These are phyloP conservation scores for Boletellus sp. DNA, from an alignment of 768 basidiomycete genomes.

Conservation along the genomic window DNA sequence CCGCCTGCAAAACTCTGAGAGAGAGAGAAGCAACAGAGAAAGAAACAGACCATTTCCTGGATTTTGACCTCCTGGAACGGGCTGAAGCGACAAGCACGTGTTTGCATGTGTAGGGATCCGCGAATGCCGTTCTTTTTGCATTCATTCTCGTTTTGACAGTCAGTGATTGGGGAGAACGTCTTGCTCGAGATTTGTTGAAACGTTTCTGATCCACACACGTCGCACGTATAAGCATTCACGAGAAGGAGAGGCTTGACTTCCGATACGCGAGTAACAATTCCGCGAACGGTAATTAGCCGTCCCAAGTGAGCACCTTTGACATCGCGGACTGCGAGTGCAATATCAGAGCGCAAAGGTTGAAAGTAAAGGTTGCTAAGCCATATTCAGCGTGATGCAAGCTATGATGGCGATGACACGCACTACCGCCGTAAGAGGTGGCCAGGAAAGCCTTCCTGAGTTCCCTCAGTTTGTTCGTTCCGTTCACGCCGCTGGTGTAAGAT, in stretches of 20 bases:
- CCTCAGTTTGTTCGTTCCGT: slow-evolving; percentile 78
- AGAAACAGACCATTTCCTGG: slow-evolving; percentile 83
- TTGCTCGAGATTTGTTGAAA: slow-evolving; percentile 96
- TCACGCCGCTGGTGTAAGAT: slow-evolving; percentile 92
- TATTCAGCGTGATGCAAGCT: slow-evolving; percentile 5
- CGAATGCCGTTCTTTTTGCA: slow-evolving; percentile 83
- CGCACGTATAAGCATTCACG: slow-evolving; percentile 98
- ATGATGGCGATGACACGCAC: slow-evolving; percentile 50
- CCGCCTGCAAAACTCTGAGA: slow-evolving; percentile 54
- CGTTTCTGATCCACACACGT: slow-evolving; percentile 95
- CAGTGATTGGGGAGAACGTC: slow-evolving; percentile 82
- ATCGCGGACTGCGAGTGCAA: slow-evolving; percentile 85
- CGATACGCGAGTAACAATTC: slow-evolving; percentile 97
- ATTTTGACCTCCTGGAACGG: slow-evolving; percentile 99
- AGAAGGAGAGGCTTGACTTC: slow-evolving; percentile 97
- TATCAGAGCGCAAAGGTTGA: slow-evolving; percentile 72
- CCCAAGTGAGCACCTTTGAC: slow-evolving; percentile 87
- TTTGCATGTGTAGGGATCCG: slow-evolving; percentile 98
- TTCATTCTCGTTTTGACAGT: slow-evolving; percentile 83
- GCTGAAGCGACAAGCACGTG: slow-evolving; percentile 92
- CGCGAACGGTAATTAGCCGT: slow-evolving; percentile 90
- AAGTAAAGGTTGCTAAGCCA: slow-evolving; percentile 85
- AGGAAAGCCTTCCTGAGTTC: slow-evolving; percentile 76
- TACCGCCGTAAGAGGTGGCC: slow-evolving; percentile 91
- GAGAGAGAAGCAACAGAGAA: not conserved